phyloP scores from a whole-genome alignment of 225 moss, liverwort and hornwort genomes.

The Marchantia polymorpha region DNA sequence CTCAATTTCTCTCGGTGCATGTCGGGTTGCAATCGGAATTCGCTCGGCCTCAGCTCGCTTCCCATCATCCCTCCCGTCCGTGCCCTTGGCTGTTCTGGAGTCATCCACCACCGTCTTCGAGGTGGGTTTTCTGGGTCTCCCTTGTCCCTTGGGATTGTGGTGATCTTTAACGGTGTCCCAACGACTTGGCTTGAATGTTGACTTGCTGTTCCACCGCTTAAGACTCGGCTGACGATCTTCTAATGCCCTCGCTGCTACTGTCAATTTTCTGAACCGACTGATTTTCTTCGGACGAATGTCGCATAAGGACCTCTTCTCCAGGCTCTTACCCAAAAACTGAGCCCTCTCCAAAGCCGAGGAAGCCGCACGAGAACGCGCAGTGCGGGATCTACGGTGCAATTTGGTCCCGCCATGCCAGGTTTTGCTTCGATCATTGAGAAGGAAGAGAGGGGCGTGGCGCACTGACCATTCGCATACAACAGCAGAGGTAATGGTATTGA shows the following conservation, averaged over 20 bases:
- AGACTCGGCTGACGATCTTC: slow-evolving; percentile 30
- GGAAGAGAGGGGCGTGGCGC: background rate
- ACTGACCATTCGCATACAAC: background rate
- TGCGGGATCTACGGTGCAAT: background rate
- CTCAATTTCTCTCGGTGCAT: background rate
- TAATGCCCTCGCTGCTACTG: slow-evolving; percentile 24
- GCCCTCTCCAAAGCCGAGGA: slow-evolving; percentile 1
- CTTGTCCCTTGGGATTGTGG: slow-evolving; percentile 13
- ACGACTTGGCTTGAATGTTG: slow-evolving; percentile 20
- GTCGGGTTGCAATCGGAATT: background rate
- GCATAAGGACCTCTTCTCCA: background rate
- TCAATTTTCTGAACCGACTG: background rate
- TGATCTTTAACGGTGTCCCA: slow-evolving; percentile 32
- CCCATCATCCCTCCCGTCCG: background rate
- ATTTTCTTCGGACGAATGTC: background rate
- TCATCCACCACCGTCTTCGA: slow-evolving; percentile 9
- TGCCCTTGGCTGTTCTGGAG: slow-evolving; percentile 3
- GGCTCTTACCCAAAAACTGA: slow-evolving; percentile 1
- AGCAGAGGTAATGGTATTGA: background rate
- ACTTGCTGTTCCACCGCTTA: slow-evolving; percentile 21
- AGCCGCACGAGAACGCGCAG: background rate
- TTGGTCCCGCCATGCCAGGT: background rate
- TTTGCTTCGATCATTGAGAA: background rate
- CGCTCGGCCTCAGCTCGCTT: background rate
- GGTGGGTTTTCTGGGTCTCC: slow-evolving; percentile 23